A percentile compares a stretch with the other conserved stretches of the same genome.
phyloP scores from a whole-genome alignment of 768 basidiomycete genomes.

The Psilocybe cyanescens region DNA sequence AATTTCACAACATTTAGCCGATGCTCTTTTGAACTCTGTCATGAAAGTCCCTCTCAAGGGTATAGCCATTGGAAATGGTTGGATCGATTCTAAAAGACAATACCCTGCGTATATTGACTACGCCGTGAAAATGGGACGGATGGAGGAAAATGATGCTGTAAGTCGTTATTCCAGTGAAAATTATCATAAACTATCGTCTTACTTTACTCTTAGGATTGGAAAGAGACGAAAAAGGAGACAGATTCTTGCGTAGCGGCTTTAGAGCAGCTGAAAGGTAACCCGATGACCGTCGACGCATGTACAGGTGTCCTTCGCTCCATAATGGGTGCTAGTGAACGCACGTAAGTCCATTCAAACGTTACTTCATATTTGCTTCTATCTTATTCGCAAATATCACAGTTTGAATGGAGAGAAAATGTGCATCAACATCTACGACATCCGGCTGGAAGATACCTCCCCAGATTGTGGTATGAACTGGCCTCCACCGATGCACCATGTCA shows the following conservation, averaged over 20 bases:
- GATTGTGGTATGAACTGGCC: slow-evolving; percentile 99
- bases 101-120: slow-evolving; percentile 92
- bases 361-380: background rate
- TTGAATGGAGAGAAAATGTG: slow-evolving; percentile 75
- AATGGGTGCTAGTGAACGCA: slow-evolving; percentile 43
- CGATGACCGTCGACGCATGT: slow-evolving; percentile 61
- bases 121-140: slow-evolving; percentile 74
- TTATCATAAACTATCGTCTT: background rate
- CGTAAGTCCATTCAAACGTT: slow-evolving; percentile 29
- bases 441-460: slow-evolving; percentile 82
- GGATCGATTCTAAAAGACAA: slow-evolving; percentile 91
- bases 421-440: slow-evolving; percentile 94
- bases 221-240: slow-evolving; percentile 54
- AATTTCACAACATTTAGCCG: slow-evolving; percentile 49
- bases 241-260: slow-evolving; percentile 61
- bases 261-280: slow-evolving; percentile 54
- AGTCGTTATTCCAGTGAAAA: slow-evolving; percentile 17
- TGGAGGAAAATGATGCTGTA: slow-evolving; percentile 76
- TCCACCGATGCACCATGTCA: slow-evolving; percentile 76
- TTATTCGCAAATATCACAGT: slow-evolving; percentile 37
- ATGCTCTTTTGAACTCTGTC: slow-evolving; percentile 69
- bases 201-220: slow-evolving; percentile 56
- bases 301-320: slow-evolving; percentile 55
- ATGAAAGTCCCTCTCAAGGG: slow-evolving; percentile 73
- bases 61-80: slow-evolving; percentile 94